Conservation (phyloP, 495 filamentous ascomycete genomes). For the Penicillium roqueforti region DNA sequence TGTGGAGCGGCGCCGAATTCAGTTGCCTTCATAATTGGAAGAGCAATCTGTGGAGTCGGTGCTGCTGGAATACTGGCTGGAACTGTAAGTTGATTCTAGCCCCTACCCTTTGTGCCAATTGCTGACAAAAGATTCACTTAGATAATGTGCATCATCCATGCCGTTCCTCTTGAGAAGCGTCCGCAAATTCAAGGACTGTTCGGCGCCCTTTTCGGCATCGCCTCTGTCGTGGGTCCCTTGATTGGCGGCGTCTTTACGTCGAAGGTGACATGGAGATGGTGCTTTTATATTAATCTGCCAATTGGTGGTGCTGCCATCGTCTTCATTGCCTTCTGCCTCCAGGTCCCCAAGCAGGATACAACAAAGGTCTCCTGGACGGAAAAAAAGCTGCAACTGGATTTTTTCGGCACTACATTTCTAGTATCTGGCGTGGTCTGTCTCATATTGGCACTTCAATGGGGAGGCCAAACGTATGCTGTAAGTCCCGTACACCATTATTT, state of each 20-base stretch:
- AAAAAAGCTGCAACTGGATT: background rate
- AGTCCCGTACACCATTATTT: background rate
- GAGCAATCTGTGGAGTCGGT: background rate
- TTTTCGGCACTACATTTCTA: background rate
- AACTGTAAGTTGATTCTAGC: background rate
- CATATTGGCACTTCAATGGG: background rate
- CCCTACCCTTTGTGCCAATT: background rate
- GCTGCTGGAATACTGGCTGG: background rate
- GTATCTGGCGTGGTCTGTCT: background rate
- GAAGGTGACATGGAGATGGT: background rate
- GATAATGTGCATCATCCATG: background rate
- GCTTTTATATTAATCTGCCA: background rate
- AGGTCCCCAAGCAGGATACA: background rate
- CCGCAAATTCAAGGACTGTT: background rate
- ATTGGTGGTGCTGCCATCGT: background rate
- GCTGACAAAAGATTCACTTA: background rate
- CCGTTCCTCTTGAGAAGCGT: background rate
- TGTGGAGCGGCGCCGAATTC: background rate
- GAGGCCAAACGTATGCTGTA: background rate
- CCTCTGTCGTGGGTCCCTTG: background rate
- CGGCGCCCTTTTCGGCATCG: background rate
- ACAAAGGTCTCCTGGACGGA: fast-evolving
- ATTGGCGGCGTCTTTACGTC: background rate
- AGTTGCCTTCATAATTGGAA: background rate
- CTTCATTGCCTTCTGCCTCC: background rate